A percentile compares a stretch with the other conserved stretches of the same genome.
Conservation (phyloP, 192 early-diverging fungal species). For the Coemansia sp. region DNA sequence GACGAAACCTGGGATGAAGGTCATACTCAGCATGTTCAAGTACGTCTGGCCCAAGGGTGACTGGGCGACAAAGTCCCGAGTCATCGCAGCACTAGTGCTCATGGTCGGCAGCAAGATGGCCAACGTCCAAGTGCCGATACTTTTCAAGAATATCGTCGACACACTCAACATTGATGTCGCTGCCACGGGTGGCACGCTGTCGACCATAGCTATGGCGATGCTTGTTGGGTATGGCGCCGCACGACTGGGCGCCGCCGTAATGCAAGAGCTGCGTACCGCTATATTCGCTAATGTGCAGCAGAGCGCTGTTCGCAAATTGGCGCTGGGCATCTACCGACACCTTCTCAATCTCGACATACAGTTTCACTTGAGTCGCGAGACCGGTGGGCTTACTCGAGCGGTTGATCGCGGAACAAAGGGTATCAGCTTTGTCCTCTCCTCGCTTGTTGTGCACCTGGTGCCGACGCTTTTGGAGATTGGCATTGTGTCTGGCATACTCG, state of each 20-base stretch:
- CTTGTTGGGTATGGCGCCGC: conserved; percentile 94
- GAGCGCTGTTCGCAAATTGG: conserved; percentile 84
- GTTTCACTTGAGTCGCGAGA: conserved; percentile 93
- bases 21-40: conserved; percentile 68
- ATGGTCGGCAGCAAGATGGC: conserved; percentile 81
- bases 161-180: conserved; percentile 67
- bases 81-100: conserved; percentile 78
- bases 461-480: conserved; percentile 94
- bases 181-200: conserved; percentile 61
- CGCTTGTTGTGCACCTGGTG: conserved; percentile 92
- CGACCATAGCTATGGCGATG: conserved; percentile 84
- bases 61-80: conserved; percentile 77
- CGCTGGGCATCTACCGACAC: conserved; percentile 88
- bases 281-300: conserved; percentile 93
- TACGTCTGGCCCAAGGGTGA: conserved; percentile 95
- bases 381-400: conserved; percentile 93
- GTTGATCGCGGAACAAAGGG: conserved; percentile 94
- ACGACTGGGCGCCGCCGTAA: conserved; percentile 73
- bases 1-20: conserved; percentile 50
- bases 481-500: conserved; percentile 88
- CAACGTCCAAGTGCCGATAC: conserved; percentile 93
- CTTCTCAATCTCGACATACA: conserved; percentile 81
- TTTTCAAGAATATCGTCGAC: conserved; percentile 94
- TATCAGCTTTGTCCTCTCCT: conserved; percentile 94
- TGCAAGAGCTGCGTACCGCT: conserved; percentile 90